Conservation (phyloP, 768 basidiomycete genomes). For the Leccinum variicolor region DNA sequence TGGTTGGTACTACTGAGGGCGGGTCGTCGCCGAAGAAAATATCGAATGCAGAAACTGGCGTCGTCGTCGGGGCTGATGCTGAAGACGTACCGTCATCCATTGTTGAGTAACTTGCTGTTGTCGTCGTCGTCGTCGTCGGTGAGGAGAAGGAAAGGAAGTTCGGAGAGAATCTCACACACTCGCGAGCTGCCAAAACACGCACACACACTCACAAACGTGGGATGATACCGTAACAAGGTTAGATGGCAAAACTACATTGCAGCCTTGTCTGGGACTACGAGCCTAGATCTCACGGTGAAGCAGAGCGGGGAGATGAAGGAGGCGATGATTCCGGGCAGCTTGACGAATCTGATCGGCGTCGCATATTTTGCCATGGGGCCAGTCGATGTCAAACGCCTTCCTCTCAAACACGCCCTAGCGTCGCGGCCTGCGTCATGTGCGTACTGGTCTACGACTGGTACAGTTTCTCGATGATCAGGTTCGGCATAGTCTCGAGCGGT, state of each 20-base stretch:
- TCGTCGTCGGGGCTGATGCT: constrained; percentile 70
- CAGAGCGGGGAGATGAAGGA: constrained; percentile 6
- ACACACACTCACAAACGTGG: constrained; percentile 16
- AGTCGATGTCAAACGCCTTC: constrained; percentile 7
- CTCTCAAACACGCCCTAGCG: constrained; percentile 4
- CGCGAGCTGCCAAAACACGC: constrained; percentile 13
- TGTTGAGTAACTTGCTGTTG: constrained; percentile 32
- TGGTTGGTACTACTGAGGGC: constrained; percentile 29
- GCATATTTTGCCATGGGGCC: constrained; percentile 11
- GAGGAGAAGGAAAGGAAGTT: not conserved
- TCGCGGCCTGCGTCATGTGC: no score
- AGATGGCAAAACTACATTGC: no score
- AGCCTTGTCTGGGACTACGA: constrained; percentile 23
- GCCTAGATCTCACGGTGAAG: constrained; percentile 20
- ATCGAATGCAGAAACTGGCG: constrained; percentile 47
- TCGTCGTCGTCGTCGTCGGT: constrained; percentile 16
- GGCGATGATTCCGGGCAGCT: constrained; percentile 18
- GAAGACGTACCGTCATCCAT: constrained; percentile 79
- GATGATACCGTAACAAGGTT: not conserved
- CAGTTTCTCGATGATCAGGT: constrained; percentile 29
- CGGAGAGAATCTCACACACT: not conserved
- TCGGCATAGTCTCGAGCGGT: constrained; percentile 29
- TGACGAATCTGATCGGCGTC: constrained; percentile 16
- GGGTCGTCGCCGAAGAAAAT: constrained; percentile 37
- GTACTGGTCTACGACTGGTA: constrained; percentile 29